Percentiles rank a stretch among this genome's conserved stretches.
Conservation (phyloP, 1,284 basidiomycete species). For the Cutaneotrichosporon sp. region DNA sequence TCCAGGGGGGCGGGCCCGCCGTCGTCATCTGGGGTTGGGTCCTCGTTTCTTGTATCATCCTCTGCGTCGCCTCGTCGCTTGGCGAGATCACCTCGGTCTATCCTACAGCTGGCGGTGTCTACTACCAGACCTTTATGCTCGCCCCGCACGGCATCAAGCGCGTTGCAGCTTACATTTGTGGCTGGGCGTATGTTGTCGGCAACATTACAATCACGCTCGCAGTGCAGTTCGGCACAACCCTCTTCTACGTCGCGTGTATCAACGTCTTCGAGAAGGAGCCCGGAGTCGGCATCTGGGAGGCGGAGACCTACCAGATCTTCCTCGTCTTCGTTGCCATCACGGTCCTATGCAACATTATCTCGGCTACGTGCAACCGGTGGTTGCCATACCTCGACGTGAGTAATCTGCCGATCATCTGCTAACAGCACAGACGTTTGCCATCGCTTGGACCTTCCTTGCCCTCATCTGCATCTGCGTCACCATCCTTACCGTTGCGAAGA, state of each 20-base stretch:
- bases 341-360: conserved; percentile 21
- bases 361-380: conserved; percentile 43
- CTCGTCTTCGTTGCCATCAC: conserved; percentile 22
- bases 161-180: conserved; percentile 53
- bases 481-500: conserved; percentile 48
- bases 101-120: conserved; percentile 55
- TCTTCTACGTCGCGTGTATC: conserved; percentile 33
- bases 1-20: conserved; percentile 39
- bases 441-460: conserved; percentile 34
- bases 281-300: conserved; percentile 19
- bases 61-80: conserved; percentile 54
- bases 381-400: conserved; percentile 43
- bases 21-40: conserved; percentile 52
- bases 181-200: conserved; percentile 55
- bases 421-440: conserved; percentile 31
- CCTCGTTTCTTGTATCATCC: conserved; percentile 52
- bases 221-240: conserved; percentile 53
- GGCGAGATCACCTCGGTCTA: conserved; percentile 55
- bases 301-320: conserved; percentile 28
- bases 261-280: conserved; percentile 26
- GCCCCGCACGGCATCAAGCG: conserved; percentile 46
- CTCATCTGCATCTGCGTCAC: conserved; percentile 31
- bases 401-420: conserved; percentile 2
- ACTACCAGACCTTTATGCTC: conserved; percentile 55
- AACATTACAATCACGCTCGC: conserved; percentile 55